A percentile compares a stretch with the other conserved stretches of the same genome.
These are phyloP conservation scores for Chernovozyma aurita DNA, from an alignment of 1,139 yeast species.

Conservation along the genomic window DNA sequence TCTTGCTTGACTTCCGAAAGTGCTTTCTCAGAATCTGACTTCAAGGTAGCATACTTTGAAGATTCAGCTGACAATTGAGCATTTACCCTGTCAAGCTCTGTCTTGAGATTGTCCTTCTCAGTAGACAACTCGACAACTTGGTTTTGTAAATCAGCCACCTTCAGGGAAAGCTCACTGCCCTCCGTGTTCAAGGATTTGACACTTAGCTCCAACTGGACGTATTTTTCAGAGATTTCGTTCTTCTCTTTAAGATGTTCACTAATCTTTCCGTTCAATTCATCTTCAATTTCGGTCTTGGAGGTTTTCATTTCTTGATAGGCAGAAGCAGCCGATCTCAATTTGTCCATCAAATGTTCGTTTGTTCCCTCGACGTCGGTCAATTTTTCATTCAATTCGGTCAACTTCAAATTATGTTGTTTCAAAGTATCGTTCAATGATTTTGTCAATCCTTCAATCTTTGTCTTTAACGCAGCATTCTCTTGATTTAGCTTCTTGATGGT, in stretches of 20 bases:
- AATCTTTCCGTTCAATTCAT: not conserved
- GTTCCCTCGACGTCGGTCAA: conserved; percentile 29
- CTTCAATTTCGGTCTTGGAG: conserved; percentile 5
- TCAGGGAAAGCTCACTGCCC: not conserved
- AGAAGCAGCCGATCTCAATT: conserved; percentile 43
- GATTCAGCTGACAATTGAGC: not conserved
- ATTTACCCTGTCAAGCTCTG: not conserved
- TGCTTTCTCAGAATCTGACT: not conserved
- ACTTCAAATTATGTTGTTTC: conserved; percentile 10
- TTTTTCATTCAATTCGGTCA: conserved; percentile 19
- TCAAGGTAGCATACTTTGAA: not conserved
- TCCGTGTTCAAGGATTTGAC: not conserved
- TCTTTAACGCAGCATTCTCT: conserved; percentile 20
- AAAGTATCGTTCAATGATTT: conserved; percentile 12
- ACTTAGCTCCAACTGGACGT: not conserved
- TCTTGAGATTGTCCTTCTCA: not conserved
- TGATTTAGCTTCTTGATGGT: conserved; percentile 19
- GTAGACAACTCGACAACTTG: not conserved
- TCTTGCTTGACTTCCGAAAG: conserved; percentile 2
- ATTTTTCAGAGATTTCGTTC: not conserved
- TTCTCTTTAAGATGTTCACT: not conserved
- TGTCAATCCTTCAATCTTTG: conserved; percentile 20
- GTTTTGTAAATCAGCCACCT: not conserved
- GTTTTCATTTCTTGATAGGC: conserved; percentile 26
- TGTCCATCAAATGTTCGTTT: conserved; percentile 37